Evolutionary conservation across 2,329 filamentous ascomycete genomes (phyloP).

Genomic region (Colletotrichum destructivum): DNA sequence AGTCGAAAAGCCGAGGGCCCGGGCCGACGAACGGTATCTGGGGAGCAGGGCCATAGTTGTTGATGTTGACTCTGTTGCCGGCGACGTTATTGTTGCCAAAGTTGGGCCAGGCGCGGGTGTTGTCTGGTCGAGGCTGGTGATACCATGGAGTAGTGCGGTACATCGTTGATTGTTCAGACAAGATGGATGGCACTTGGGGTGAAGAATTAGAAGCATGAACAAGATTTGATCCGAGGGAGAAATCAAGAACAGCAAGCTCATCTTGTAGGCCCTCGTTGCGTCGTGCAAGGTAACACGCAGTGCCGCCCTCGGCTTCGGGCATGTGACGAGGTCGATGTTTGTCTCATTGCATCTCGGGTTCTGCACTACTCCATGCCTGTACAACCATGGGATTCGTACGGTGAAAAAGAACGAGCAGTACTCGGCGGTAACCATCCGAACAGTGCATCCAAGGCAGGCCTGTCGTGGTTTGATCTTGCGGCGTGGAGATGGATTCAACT

Average conservation of each 20-base stretch:
- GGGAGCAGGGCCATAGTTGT: conserved; percentile 20
- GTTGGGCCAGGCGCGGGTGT: neutral
- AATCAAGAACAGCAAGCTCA: too few relatives aligned
- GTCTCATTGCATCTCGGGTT: neutral
- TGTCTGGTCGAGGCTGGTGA: conserved; percentile 12
- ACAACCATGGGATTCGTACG: neutral
- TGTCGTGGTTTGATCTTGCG: neutral
- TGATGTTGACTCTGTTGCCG: conserved; percentile 32
- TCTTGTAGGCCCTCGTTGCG: neutral
- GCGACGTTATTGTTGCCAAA: conserved; percentile 16
- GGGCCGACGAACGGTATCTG: neutral
- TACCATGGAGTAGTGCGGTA: conserved; percentile 28
- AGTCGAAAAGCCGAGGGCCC: conserved; percentile 17
- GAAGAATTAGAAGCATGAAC: neutral
- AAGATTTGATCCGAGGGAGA: neutral
- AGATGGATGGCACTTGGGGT: accelerated
- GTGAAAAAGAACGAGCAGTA: neutral
- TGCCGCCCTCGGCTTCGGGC: neutral
- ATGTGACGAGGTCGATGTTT: neutral
- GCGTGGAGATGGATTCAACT: neutral
- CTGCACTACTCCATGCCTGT: neutral
- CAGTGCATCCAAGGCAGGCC: neutral
- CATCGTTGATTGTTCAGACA: neutral
- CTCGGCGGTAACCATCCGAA: neutral
- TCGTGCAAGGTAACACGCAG: neutral